Base-by-base conservation (phyloP, 1,284 basidiomycete species). In the Ceratobasidium sp. region DNA sequence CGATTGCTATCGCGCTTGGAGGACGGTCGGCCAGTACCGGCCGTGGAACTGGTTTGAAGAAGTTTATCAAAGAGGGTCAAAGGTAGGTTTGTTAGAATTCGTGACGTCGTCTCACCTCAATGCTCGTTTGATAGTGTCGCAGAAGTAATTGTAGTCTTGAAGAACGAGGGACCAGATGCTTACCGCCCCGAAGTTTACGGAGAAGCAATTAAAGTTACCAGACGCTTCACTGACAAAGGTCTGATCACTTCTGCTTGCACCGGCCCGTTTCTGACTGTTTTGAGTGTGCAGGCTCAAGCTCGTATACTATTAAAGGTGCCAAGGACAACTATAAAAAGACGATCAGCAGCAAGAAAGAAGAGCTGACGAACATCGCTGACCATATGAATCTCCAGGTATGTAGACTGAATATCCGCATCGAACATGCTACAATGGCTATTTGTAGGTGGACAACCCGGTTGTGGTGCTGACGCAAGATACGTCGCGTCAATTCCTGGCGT, bases 1-100 rank as follows among this genome's bases (percentile, higher is more conserved):
- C 93, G 1, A 92, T 99, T 80, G 96, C 96, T 1, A 90, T 99
- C 23, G 97, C 95, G 2, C 89, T 99, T 0, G 98, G 98, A 66
- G 96, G 96, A 0, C 98, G 97, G 84, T 94, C 97, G 1, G 90
- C 86, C 33, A 90, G 93, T 0, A 99, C 98, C 1, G 96, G 96
- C 28, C 91, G 97, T 81, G 97, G 94, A 10, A 91, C 84, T 81
- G 95, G 95, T 28, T 88, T 98, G 52, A 97, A 96, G 83, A 92
- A 93, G 0, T 96, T 98, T 83, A 94, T 99, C 82, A 92, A 93
- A 52, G 93, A 95, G 82, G 96, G 96, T 20, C 90, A 93, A 85
- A 85, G 85, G 96, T 96, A 83, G 79, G 91, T 66, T 65, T 20
- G 23, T 33, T 64, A 42, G n/a, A 9, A 33, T 20, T 40, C 5